phyloP scores from a whole-genome alignment of 164 flowering plant species.

The Macadamia tetraphylla region DNA sequence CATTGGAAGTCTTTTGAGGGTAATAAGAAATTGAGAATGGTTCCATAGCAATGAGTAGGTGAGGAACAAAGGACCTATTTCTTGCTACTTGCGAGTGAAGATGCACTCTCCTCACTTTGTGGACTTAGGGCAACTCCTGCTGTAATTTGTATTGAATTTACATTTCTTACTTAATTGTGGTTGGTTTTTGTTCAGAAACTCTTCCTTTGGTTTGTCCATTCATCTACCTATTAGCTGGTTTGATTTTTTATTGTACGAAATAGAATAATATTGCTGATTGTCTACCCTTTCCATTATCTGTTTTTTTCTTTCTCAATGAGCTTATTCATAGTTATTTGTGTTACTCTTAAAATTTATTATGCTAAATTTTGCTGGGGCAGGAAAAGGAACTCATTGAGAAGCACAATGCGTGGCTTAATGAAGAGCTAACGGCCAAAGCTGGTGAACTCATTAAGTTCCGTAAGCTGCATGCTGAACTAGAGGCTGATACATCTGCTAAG shows the following conservation, averaged over 20 bases:
- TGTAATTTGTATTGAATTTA: no score
- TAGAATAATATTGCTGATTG: background rate
- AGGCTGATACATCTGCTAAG: conserved; percentile 77
- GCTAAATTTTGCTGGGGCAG: conserved; percentile 32
- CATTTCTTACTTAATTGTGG: no score
- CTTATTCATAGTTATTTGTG: background rate
- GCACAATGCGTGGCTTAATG: conserved; percentile 89
- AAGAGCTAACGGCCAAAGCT: conserved; percentile 68
- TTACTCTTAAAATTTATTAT: background rate
- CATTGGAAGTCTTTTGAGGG: no score
- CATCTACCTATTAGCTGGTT: background rate
- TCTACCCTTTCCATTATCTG: background rate
- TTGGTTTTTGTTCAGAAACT: no score
- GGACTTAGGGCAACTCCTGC: no score
- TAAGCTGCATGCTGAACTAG: conserved; percentile 49
- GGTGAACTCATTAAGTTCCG: conserved; percentile 49
- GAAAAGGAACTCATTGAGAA: conserved; percentile 90
- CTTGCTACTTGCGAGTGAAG: no score
- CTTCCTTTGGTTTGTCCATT: background rate
- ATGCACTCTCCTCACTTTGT: no score
- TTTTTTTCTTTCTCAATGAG: background rate
- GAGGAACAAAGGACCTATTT: no score
- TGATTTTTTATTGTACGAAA: background rate
- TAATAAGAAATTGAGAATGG: no score
- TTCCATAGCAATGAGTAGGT: no score